phyloP scores from a whole-genome alignment of 208 protist species.

The Trypanosoma conorhini region DNA sequence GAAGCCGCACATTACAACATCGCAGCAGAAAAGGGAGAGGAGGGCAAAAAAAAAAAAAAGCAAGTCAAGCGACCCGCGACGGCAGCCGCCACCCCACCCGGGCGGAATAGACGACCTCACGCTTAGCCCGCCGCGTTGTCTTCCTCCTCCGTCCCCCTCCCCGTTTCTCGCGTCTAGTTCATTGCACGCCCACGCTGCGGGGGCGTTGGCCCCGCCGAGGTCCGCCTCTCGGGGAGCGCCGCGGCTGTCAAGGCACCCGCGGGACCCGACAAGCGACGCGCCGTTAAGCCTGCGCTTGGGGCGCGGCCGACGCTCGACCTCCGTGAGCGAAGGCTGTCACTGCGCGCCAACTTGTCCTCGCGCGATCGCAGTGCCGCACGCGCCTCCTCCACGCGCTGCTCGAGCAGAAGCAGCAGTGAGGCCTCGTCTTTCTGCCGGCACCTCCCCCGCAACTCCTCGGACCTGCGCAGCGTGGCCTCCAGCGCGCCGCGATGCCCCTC shows the following conservation, averaged over 20 bases:
- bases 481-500: constrained; percentile 12
- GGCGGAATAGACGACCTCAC: too few relatives aligned
- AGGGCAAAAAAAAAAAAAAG: too few relatives aligned
- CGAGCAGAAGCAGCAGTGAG: constrained; percentile 12
- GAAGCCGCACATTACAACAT: too few relatives aligned
- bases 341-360: background rate
- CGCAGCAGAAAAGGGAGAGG: too few relatives aligned
- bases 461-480: constrained; percentile 7
- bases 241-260: too few relatives aligned
- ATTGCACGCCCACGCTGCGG: background rate
- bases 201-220: background rate
- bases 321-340: constrained; percentile 3
- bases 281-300: background rate
- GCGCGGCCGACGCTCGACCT: background rate
- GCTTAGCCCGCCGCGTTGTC: too few relatives aligned
- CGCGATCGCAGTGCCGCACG: background rate
- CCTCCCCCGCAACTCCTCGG: constrained; percentile 5
- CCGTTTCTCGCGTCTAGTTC: too few relatives aligned
- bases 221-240: background rate
- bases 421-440: constrained; percentile 12
- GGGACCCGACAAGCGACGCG: background rate
- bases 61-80: too few relatives aligned
- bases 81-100: too few relatives aligned
- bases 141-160: too few relatives aligned
- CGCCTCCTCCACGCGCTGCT: constrained; percentile 13